Evolutionary conservation across 116 monocot genomes (phyloP).

Genomic region (Papilionanthe hybrid): DNA sequence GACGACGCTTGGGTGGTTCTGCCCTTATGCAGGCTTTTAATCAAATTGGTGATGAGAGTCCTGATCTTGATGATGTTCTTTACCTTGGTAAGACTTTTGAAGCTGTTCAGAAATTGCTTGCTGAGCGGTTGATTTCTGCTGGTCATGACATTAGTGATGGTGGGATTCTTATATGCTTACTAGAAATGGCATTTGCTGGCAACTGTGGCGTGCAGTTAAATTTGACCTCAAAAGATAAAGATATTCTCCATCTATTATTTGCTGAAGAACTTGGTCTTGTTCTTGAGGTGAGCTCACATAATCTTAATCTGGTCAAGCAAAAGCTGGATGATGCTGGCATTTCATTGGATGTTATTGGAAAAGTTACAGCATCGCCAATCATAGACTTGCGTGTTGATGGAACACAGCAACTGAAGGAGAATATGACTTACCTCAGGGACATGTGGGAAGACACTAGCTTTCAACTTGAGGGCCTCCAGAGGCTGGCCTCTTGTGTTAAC

Average conservation of each 20-base stretch:
- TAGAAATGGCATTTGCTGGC: constrained; percentile 98
- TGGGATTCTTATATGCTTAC: constrained; percentile 58
- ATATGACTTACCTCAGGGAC: constrained; percentile 70
- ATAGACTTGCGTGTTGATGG: constrained; percentile 73
- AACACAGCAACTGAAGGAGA: constrained; percentile 45
- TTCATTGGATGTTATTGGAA: constrained; percentile 59
- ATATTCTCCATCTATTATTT: constrained; percentile 56
- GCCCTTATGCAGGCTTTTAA: constrained; percentile 79
- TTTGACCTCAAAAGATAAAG: constrained; percentile 32
- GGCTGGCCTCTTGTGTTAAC: constrained; percentile 71
- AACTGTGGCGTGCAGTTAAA: constrained; percentile 77
- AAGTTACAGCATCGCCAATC: constrained; percentile 36
- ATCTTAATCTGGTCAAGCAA: constrained; percentile 37
- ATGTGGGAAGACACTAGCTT: constrained; percentile 97
- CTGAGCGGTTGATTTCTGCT: constrained; percentile 63
- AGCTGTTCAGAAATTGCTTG: constrained; percentile 62
- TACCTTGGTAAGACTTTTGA: constrained; percentile 73
- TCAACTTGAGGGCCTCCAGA: constrained; percentile 75
- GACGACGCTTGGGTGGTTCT: constrained; percentile 76
- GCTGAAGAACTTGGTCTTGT: constrained; percentile 92
- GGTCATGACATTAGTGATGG: constrained; percentile 99
- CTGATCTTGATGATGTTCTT: constrained; percentile 85
- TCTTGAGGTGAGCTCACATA: constrained; percentile 51
- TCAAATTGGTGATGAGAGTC: constrained; percentile 77
- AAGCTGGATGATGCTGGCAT: constrained; percentile 53